Conservation (phyloP, 139 green algal species). For the Yamagishiella unicocca region DNA sequence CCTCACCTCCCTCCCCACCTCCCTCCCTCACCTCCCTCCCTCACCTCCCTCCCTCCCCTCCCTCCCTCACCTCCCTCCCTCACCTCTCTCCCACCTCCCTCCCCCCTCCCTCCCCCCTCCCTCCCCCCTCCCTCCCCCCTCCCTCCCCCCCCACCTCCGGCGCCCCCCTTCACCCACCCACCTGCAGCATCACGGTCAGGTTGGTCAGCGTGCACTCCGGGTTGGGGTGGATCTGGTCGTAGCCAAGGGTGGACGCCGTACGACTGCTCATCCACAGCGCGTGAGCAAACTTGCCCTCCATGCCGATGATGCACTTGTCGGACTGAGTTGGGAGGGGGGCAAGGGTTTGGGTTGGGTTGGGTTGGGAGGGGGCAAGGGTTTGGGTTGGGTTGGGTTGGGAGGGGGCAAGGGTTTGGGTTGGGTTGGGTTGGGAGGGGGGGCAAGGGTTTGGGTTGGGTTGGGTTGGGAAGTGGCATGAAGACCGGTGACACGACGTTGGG, state of each 20-base stretch:
- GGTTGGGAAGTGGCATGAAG: background rate
- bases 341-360: background rate
- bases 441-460: background rate
- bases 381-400: no score
- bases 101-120: no score
- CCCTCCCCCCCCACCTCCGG: background rate
- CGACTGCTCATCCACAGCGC: slow-evolving; percentile 69
- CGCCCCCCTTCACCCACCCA: background rate
- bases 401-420: no score
- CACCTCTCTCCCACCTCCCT: background rate
- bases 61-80: background rate
- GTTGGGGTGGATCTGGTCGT: slow-evolving; percentile 62
- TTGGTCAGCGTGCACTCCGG: slow-evolving; percentile 61
- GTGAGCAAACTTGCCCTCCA: slow-evolving; percentile 61
- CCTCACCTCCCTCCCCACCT: no score
- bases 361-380: background rate
- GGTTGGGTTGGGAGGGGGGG: slow-evolving; percentile 16
- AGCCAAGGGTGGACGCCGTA: slow-evolving; percentile 70
- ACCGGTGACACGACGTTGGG: no score
- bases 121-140: background rate
- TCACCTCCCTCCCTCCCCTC: no score
- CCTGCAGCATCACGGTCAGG: slow-evolving; percentile 72
- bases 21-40: no score
- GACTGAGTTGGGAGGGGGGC: slow-evolving; percentile 10
- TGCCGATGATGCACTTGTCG: slow-evolving; percentile 48